Evolutionary conservation across 495 filamentous ascomycete species (phyloP), one percentile per base, ranked within the genome.

Genomic region (Penicillium riverlandense): DNA sequence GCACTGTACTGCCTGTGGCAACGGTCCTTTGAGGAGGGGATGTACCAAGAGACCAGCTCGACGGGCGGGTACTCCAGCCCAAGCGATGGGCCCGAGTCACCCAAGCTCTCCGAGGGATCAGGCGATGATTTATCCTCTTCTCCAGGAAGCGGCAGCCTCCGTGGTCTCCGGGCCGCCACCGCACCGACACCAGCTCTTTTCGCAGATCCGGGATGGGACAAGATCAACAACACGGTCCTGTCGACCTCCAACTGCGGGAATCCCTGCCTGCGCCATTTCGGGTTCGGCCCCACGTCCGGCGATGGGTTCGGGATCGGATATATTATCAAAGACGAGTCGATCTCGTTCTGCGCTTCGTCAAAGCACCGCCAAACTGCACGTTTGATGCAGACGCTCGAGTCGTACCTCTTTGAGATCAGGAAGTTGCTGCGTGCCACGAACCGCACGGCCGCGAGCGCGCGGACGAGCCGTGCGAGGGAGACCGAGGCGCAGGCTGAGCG

Each of bases 171-270:
- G 40, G 52, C 49, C 50, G 53, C 54, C 2, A 28, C 50, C 38
- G 60, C 53, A 64, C 53, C 70, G 52, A 82, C 90, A 29, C 90
- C 90, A 1, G 68, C 82, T 35, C 76, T 96, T 52, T 98, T 98
- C 66, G 83, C 80, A 37, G 92, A 98, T 55, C 42, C 76, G 0
- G 92, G 89, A 35, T 98, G 90, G 89, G 91, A 96, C 65, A 88
- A 85, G 52, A 77, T 96, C 46, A 96, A 96, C 72, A 95, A 79
- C 50, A 96, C 92, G 11, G 87, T 97, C 53, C 70, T 98, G 13
- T 92, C 86, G 29, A 96, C 92, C 1, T 96, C 90, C n/a, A 98
- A 98, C 69, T 98, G 92, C 66, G 92, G 92, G 43, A 98, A 98
- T 66, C 92, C 92, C 2, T 90, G 86, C n/a, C 77, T 98, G 11